A percentile compares a stretch with the other conserved stretches of the same genome.
Evolutionary conservation across 2,329 filamentous ascomycete species (phyloP).

Genomic region (Microsporum ferrugineum): DNA sequence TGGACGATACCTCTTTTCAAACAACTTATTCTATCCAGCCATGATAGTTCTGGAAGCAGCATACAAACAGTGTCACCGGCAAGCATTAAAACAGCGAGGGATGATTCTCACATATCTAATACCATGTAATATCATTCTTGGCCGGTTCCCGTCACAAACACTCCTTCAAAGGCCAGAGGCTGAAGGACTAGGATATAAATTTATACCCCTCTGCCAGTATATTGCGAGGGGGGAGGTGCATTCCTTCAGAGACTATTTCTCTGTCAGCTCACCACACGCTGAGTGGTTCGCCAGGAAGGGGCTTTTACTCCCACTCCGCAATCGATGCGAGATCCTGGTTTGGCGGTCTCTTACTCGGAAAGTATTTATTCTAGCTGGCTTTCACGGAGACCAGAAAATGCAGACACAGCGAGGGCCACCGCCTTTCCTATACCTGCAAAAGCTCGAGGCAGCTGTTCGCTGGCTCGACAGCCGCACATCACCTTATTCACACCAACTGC

Average conservation of each 20-base stretch:
- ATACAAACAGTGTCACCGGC: conserved; percentile 61
- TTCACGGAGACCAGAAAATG: conserved; percentile 43
- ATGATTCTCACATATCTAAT: conserved; percentile 76
- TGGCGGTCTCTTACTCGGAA: conserved; percentile 74
- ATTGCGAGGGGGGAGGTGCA: conserved; percentile 64
- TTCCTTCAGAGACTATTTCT: conserved; percentile 59
- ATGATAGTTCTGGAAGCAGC: conserved; percentile 64
- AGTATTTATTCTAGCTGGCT: conserved; percentile 66
- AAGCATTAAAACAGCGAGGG: conserved; percentile 54
- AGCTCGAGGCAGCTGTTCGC: conserved; percentile 53
- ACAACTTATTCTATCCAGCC: conserved; percentile 69
- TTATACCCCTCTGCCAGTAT: conserved; percentile 60
- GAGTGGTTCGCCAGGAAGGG: conserved; percentile 66
- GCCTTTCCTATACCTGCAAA: conserved; percentile 61
- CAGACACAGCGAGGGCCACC: conserved; percentile 43
- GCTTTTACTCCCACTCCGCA: conserved; percentile 62
- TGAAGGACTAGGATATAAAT: conserved; percentile 51
- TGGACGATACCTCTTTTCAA: conserved; percentile 77
- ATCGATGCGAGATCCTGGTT: conserved; percentile 66
- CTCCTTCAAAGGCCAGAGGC: conserved; percentile 64
- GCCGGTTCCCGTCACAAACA: conserved; percentile 59
- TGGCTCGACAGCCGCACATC: conserved; percentile 45
- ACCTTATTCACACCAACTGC: background rate
- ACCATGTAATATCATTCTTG: conserved; percentile 69
- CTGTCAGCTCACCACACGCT: conserved; percentile 42